These are phyloP conservation scores for Penicillium polonicum DNA, from an alignment of 2,329 filamentous ascomycete species.

Conservation along the genomic window DNA sequence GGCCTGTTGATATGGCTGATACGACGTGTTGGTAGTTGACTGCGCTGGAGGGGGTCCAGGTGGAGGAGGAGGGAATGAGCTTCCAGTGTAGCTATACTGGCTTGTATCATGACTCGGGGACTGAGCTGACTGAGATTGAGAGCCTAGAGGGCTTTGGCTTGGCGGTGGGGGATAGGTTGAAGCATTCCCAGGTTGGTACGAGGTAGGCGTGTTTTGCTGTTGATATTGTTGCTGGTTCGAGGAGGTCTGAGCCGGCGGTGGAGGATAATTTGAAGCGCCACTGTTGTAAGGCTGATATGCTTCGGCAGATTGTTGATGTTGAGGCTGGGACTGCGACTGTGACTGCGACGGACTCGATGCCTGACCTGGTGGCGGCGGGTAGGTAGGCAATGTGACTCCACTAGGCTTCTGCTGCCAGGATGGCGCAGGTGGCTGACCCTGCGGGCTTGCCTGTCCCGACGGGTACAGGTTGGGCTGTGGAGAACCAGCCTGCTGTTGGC, in stretches of 20 bases:
- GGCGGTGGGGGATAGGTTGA: conserved; percentile 8
- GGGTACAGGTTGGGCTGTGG: conserved; percentile 19
- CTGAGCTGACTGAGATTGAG: conserved; percentile 8
- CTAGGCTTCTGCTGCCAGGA: conserved; percentile 10
- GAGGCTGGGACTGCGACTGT: conserved; percentile 14
- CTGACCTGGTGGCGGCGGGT: conserved; percentile 1
- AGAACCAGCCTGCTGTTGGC: conserved; percentile 19
- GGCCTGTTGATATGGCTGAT: conserved; percentile 5
- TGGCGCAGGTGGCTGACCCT: conserved; percentile 15
- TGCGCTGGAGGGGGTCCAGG: conserved; percentile 33
- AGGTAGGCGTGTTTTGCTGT: not conserved
- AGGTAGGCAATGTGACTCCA: not conserved
- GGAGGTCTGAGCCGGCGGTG: conserved; percentile 7
- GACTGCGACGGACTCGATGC: not conserved
- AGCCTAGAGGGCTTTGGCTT: conserved; percentile 1
- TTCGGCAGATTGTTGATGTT: not conserved
- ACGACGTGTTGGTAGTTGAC: conserved; percentile 12
- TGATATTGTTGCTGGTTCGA: conserved; percentile 14
- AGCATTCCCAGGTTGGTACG: conserved; percentile 3
- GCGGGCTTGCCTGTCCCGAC: conserved; percentile 16
- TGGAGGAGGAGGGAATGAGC: conserved; percentile 43
- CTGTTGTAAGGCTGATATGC: conserved; percentile 6
- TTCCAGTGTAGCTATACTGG: conserved; percentile 32
- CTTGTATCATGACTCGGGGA: conserved; percentile 10
- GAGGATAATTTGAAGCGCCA: conserved; percentile 3